phyloP scores from a whole-genome alignment of 306 rosid species.

The Sesbania bispinosa region DNA sequence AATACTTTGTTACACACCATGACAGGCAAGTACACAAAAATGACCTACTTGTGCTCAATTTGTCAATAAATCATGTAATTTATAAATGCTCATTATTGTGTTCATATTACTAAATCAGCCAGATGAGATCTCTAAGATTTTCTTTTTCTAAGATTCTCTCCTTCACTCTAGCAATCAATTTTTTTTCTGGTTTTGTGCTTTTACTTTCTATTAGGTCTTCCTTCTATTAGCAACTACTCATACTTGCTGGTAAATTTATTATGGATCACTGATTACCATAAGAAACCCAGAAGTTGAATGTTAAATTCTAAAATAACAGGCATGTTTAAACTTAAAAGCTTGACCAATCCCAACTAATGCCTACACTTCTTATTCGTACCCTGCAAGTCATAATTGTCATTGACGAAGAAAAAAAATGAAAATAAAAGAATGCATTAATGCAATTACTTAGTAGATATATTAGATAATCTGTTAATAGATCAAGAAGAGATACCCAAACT shows the following conservation, averaged over 20 bases:
- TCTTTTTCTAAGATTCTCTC: not conserved
- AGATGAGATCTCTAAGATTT: constrained; percentile 1
- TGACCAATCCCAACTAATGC: not conserved
- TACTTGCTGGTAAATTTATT: not conserved
- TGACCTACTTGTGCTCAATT: not conserved
- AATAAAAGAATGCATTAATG: not conserved
- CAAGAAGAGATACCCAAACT: not conserved
- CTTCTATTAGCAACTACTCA: not conserved
- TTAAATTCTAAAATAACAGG: not conserved
- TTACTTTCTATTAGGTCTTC: not conserved
- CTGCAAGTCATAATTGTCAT: not conserved
- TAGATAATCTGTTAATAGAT: constrained; percentile 15
- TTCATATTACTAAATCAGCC: not conserved
- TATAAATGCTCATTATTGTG: not conserved
- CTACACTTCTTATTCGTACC: not conserved
- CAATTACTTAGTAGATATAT: not conserved
- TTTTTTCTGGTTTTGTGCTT: not conserved
- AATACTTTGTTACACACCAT: not conserved
- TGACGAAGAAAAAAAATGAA: not conserved
- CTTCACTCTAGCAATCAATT: not conserved
- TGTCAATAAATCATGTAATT: not conserved
- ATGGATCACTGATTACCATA: not conserved
- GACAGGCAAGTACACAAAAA: not conserved
- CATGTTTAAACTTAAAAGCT: not conserved
- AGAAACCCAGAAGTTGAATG: not conserved